Conservation (phyloP, 2,329 filamentous ascomycete species). For the Tothia fuscella region DNA sequence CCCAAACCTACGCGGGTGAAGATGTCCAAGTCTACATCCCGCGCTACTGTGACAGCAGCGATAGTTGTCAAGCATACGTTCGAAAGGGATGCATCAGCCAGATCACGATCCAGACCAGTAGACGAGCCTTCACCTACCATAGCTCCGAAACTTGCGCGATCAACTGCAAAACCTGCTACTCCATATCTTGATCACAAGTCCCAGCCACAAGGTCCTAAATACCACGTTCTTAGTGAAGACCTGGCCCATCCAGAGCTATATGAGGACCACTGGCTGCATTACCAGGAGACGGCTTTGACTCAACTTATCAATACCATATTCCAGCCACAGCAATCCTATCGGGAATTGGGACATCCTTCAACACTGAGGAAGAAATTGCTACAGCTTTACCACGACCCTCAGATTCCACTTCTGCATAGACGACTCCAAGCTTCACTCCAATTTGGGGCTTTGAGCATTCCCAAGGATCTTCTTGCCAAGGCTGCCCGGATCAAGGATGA, state of each 20-base stretch:
- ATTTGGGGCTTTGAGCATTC: constrained; percentile 45
- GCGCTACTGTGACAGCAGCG: not conserved
- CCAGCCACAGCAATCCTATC: constrained; percentile 24
- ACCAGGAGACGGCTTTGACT: constrained; percentile 49
- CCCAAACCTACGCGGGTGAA: constrained; percentile 5
- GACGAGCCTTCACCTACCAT: not conserved
- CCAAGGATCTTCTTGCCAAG: constrained; percentile 37
- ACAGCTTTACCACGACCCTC: constrained; percentile 39
- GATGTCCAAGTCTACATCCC: constrained; percentile 1
- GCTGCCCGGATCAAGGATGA: constrained; percentile 41
- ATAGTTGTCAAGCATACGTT: not conserved
- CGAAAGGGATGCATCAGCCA: constrained; percentile 1
- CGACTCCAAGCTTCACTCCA: constrained; percentile 46
- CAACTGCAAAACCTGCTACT: not conserved
- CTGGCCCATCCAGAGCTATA: constrained; percentile 46
- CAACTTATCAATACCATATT: constrained; percentile 49
- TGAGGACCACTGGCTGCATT: constrained; percentile 50
- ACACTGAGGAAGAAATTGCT: constrained; percentile 37
- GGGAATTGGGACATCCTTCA: constrained; percentile 12
- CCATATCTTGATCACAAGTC: not conserved
- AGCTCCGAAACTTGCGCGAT: not conserved
- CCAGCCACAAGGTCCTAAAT: constrained; percentile 17
- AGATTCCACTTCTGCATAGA: constrained; percentile 41
- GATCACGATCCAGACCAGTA: not conserved
- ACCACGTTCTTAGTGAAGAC: constrained; percentile 42